Conservation (phyloP, 2,329 filamentous ascomycete species). For the Leptographium lundbergii region DNA sequence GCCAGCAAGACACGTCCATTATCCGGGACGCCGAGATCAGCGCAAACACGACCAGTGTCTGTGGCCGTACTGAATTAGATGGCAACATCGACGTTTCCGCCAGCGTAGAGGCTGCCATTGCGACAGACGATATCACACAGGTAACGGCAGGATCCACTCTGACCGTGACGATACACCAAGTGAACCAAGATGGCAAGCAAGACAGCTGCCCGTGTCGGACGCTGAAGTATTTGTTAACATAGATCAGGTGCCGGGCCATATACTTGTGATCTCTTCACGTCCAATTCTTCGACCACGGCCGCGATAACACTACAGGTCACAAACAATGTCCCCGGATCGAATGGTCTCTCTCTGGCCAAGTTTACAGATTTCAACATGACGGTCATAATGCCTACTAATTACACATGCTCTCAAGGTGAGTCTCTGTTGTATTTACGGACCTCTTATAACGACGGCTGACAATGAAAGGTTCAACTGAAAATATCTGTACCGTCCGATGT, state of each 20-base stretch:
- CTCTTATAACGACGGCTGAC: background rate
- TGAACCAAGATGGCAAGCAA: constrained; percentile 4
- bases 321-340: constrained; percentile 3
- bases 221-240: background rate
- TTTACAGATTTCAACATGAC: constrained; percentile 6
- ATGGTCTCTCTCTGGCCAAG: constrained; percentile 3
- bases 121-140: background rate
- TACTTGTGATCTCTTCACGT: background rate
- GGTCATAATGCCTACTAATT: constrained; percentile 1
- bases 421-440: too few species aligned
- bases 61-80: constrained; percentile 3
- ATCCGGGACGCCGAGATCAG: constrained; percentile 4
- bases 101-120: constrained; percentile 1
- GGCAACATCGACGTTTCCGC: constrained; percentile 1
- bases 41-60: background rate
- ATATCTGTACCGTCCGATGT: constrained; percentile 2
- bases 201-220: background rate
- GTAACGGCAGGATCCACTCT: constrained; percentile 1
- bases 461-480: background rate
- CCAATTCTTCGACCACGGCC: background rate
- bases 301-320: background rate
- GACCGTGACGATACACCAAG: constrained; percentile 3
- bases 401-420: background rate
- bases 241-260: background rate
- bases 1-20: constrained; percentile 4